Evolutionary conservation across 257 asterid genomes (phyloP).

Genomic region (Capsicum pubescens): DNA sequence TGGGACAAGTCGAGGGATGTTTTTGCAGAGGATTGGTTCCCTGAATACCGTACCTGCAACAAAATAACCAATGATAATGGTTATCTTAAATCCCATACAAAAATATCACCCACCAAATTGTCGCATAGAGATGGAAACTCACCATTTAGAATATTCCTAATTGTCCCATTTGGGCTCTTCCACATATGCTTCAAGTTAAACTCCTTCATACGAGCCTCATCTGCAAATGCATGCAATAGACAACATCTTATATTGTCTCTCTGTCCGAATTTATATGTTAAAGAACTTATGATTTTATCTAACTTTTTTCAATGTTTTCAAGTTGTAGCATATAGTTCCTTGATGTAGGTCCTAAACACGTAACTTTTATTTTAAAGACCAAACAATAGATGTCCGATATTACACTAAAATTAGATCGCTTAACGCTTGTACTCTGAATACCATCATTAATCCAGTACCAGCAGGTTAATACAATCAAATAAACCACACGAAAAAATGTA

Average conservation of each 20-base stretch:
- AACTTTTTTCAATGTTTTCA: neutral
- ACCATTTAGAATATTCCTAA: slow-evolving; percentile 97
- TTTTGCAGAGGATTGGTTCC: slow-evolving; percentile 95
- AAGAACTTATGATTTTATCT: neutral
- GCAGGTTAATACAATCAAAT: neutral
- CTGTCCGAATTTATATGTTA: neutral
- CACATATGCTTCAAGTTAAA: slow-evolving; percentile 87
- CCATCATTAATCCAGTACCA: neutral
- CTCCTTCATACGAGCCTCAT: slow-evolving; percentile 90
- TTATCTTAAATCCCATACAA: neutral
- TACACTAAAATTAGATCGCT: neutral
- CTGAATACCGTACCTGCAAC: slow-evolving; percentile 91
- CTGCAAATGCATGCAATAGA: slow-evolving; percentile 48
- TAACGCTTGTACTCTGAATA: neutral
- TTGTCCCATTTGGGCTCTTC: slow-evolving; percentile 99
- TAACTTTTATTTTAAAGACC: neutral
- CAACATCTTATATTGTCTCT: neutral
- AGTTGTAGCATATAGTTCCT: neutral
- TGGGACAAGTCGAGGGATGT: slow-evolving; percentile 92
- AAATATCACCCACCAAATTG: neutral
- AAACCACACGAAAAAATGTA: neutral
- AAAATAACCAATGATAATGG: slow-evolving; percentile 25
- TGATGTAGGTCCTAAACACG: neutral
- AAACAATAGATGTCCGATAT: neutral
- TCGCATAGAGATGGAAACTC: slow-evolving; percentile 27